These are phyloP conservation scores for Solanum piurae DNA, from an alignment of 257 asterid species.

Conservation along the genomic window DNA sequence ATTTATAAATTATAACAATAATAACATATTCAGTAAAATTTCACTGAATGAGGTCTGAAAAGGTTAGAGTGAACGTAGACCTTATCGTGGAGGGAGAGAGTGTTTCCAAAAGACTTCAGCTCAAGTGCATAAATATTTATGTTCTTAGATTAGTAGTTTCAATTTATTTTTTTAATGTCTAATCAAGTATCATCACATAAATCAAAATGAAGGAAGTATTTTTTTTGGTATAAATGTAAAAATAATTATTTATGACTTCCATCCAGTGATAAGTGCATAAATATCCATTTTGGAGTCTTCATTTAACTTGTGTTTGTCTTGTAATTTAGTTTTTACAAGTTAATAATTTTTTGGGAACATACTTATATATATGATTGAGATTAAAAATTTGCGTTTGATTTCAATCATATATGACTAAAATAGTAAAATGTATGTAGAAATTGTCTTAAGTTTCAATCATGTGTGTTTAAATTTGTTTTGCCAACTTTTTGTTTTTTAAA, in stretches of 20 bases:
- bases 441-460: not conserved
- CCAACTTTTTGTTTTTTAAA: not conserved
- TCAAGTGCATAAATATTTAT: not conserved
- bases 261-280: not conserved
- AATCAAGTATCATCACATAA: not conserved
- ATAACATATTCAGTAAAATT: too few relatives aligned
- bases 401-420: not conserved
- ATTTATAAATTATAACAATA: too few relatives aligned
- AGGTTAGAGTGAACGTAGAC: too few relatives aligned
- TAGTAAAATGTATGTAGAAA: not conserved
- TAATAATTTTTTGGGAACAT: not conserved
- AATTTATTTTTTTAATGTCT: not conserved
- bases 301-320: not conserved
- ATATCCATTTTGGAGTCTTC: not conserved
- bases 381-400: not conserved
- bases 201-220: not conserved
- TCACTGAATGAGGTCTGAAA: not conserved
- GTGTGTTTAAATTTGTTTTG: not conserved
- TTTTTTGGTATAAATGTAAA: not conserved
- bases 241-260: not conserved
- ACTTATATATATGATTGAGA: not conserved
- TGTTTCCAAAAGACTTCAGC: not conserved
- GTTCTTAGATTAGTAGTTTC: not conserved
- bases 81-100: not conserved
- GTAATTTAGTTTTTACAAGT: not conserved